A percentile compares a stretch with the other conserved stretches of the same genome.
phyloP scores from a whole-genome alignment of 2,329 filamentous ascomycete species.

The Claviceps paspali region DNA sequence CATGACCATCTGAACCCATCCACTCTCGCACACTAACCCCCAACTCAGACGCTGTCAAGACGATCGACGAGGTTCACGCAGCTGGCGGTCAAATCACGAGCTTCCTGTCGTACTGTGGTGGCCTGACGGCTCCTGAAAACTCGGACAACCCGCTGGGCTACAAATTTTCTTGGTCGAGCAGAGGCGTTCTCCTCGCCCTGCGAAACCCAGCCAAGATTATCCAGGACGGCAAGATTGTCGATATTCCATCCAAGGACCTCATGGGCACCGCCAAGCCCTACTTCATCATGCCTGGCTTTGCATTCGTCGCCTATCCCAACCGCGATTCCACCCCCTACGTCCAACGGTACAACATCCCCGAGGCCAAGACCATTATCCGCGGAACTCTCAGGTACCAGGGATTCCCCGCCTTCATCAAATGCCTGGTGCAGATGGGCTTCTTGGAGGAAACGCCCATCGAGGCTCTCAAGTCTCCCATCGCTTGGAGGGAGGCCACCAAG shows the following conservation, averaged over 20 bases:
- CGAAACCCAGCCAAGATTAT: constrained; percentile 75
- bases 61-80: constrained; percentile 74
- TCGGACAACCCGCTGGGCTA: constrained; percentile 75
- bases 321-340: constrained; percentile 77
- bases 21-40: not conserved
- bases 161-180: constrained; percentile 66
- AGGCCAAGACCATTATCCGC: constrained; percentile 77
- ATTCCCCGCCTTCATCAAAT: constrained; percentile 81
- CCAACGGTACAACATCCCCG: constrained; percentile 81
- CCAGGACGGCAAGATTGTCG: constrained; percentile 60
- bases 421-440: constrained; percentile 82
- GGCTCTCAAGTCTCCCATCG: constrained; percentile 48
- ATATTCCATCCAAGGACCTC: constrained; percentile 36
- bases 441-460: constrained; percentile 54
- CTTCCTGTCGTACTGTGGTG: constrained; percentile 73
- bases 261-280: constrained; percentile 56
- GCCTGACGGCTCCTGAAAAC: constrained; percentile 44
- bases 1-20: not conserved
- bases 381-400: constrained; percentile 73
- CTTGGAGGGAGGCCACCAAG: constrained; percentile 77
- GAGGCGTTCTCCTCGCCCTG: constrained; percentile 77
- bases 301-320: constrained; percentile 88
- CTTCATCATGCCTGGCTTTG: constrained; percentile 73
- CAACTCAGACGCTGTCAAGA: constrained; percentile 62
- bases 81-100: constrained; percentile 71